phyloP scores from a whole-genome alignment of 1,139 yeast genomes.

The Kodamaea sp. region DNA sequence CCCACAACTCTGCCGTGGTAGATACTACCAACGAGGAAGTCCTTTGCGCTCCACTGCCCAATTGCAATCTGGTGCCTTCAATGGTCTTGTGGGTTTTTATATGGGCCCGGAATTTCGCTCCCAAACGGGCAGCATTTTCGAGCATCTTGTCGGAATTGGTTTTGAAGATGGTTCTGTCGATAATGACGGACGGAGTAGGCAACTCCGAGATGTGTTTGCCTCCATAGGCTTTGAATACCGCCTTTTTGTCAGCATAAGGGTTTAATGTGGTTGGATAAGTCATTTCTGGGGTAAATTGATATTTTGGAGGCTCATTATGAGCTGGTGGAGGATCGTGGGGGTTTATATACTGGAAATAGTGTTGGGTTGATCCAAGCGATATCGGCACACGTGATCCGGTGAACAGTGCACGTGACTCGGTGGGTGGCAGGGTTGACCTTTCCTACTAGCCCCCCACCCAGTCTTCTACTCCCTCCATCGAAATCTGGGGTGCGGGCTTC shows the following conservation, averaged over 20 bases:
- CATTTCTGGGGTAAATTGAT: no score
- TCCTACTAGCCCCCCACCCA: no score
- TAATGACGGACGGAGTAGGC: slow-evolving; percentile 59
- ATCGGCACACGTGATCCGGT: no score
- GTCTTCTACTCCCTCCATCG: no score
- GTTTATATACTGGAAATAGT: no score
- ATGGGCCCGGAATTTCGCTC: slow-evolving; percentile 60
- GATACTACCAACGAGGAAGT: slow-evolving; percentile 64
- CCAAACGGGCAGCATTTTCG: slow-evolving; percentile 25
- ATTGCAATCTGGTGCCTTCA: slow-evolving; percentile 37
- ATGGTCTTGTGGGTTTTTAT: slow-evolving; percentile 71
- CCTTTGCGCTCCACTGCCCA: slow-evolving; percentile 22
- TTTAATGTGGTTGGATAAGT: slow-evolving; percentile 14
- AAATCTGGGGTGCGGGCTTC: no score
- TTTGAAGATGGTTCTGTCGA: slow-evolving; percentile 33
- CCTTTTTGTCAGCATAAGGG: slow-evolving; percentile 25
- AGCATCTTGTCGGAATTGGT: slow-evolving; percentile 35
- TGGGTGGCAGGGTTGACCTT: no score
- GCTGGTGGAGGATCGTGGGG: no score
- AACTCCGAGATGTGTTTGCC: slow-evolving; percentile 31
- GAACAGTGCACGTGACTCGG: no score
- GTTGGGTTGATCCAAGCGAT: no score
- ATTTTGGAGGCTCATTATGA: no score
- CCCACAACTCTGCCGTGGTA: slow-evolving; percentile 68
- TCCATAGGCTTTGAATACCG: slow-evolving; percentile 22